phyloP scores from a whole-genome alignment of 2,329 filamentous ascomycete genomes.

The Ophiocordyceps camponoti-saundersi region DNA sequence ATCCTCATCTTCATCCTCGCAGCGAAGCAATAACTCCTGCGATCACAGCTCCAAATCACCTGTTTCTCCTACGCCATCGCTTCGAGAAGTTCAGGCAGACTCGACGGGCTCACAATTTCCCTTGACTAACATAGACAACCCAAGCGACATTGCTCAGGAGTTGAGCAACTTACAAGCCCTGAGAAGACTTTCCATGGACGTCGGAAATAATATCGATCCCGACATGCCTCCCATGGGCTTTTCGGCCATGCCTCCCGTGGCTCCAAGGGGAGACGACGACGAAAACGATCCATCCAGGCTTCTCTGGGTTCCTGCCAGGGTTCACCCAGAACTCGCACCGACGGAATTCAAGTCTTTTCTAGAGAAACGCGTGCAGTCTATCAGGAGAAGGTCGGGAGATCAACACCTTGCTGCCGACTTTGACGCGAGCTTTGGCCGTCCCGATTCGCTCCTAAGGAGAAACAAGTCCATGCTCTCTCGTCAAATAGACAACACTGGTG shows the following conservation, averaged over 20 bases:
- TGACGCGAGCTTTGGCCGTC: slow-evolving; percentile 33
- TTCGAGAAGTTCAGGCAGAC: slow-evolving; percentile 38
- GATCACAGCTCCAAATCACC: slow-evolving; percentile 25
- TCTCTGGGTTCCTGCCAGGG: slow-evolving; percentile 87
- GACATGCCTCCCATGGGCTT: slow-evolving; percentile 56
- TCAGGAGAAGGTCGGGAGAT: slow-evolving; percentile 68
- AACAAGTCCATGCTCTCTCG: slow-evolving; percentile 94
- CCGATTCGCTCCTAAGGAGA: slow-evolving; percentile 49
- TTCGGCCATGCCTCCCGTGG: slow-evolving; percentile 54
- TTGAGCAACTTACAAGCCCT: slow-evolving; percentile 83
- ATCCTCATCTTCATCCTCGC: slow-evolving; percentile 16
- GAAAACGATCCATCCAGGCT: slow-evolving; percentile 78
- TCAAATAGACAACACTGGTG: slow-evolving; percentile 63
- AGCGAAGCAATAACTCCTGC: slow-evolving; percentile 19
- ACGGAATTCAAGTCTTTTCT: slow-evolving; percentile 95
- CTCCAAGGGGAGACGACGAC: slow-evolving; percentile 56
- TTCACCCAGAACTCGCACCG: slow-evolving; percentile 88
- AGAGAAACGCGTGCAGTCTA: slow-evolving; percentile 80
- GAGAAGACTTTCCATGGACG: slow-evolving; percentile 88
- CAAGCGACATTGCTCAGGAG: slow-evolving; percentile 79
- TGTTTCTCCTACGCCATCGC: slow-evolving; percentile 33
- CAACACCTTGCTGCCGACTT: slow-evolving; percentile 41
- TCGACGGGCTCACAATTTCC: slow-evolving; percentile 54
- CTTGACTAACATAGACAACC: slow-evolving; percentile 77
- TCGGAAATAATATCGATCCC: slow-evolving; percentile 53